Base-by-base conservation (phyloP, 805 yeast species). In the Pichia gijzeniarum region DNA sequence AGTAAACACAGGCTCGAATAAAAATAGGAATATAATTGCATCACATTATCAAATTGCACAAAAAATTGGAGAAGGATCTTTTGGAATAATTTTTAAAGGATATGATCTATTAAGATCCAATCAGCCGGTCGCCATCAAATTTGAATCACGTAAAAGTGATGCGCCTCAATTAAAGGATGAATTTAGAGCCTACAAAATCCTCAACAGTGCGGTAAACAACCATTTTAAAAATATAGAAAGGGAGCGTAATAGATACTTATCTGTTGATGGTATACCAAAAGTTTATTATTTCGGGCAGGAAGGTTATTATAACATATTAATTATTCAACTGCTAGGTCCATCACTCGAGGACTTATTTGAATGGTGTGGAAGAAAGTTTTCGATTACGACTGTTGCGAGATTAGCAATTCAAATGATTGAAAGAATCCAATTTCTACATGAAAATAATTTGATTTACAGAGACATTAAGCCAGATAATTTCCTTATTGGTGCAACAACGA, bases 381-480 rank as follows among this genome's bases (percentile, higher is more conserved):
- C 81, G 35, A 75, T 79, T 35, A 79, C 82, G 60, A 83, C 93
- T 3, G 85, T 83, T 16, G 83, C 82, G 31, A 81, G 80, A 59
- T 72, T 83, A 40, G 87, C 90, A 18, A 78, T 77, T 49, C 93
- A 85, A 62, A 85, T 85, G 95, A 79, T 85, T 53, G 70, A 73
- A 40, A 65, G 85, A 52, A 80, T 85, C 21, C 83, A 82, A 62
- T 77, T 78, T 50, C 82, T 85, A 39, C 95, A 85, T 64, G 81
- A 81, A 45, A 84, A 82, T 54, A 86, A 83, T 61, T 69, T 85
- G 47, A 85, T 85, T 48, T 85, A 83, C 63, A 69, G 95, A 58
- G 95, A 85, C 63, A 84, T 85, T 52, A 85, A 85, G 60, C 95
- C 95, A 2, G 95, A 85, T 63, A 85, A 85, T 63, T 85, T 85